phyloP scores from a whole-genome alignment of 2,329 filamentous ascomycete genomes.

The Aureobasidium sp. region DNA sequence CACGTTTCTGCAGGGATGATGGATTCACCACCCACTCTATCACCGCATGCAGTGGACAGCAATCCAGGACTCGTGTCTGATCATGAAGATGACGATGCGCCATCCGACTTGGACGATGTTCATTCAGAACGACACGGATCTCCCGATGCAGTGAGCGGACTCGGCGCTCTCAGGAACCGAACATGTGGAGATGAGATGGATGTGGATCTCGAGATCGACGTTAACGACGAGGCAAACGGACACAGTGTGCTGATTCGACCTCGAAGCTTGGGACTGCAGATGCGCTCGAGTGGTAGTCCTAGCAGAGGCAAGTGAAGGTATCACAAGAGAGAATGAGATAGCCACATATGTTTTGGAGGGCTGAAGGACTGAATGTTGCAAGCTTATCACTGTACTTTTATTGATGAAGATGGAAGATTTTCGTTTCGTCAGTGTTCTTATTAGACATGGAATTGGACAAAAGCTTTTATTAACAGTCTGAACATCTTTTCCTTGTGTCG shows the following conservation, averaged over 20 bases:
- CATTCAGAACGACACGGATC: constrained; percentile 21
- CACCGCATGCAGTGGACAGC: constrained; percentile 42
- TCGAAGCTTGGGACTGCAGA: constrained; percentile 14
- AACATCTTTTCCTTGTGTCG: background rate
- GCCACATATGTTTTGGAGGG: background rate
- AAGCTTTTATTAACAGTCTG: constrained; percentile 1
- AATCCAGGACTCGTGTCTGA: constrained; percentile 45
- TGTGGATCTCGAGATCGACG: constrained; percentile 30
- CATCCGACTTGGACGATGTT: constrained; percentile 24
- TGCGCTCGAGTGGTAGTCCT: constrained; percentile 11
- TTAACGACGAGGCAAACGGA: constrained; percentile 30
- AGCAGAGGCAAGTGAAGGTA: constrained; percentile 7
- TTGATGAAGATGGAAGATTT: constrained; percentile 1
- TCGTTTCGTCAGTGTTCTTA: constrained; percentile 10
- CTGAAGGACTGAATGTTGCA: background rate
- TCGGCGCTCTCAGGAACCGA: constrained; percentile 15
- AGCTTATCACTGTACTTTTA: constrained; percentile 11
- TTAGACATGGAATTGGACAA: constrained; percentile 13
- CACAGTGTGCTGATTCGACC: constrained; percentile 30
- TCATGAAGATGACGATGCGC: constrained; percentile 44
- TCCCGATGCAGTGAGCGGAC: constrained; percentile 22
- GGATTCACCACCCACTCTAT: constrained; percentile 28
- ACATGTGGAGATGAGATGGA: constrained; percentile 29
- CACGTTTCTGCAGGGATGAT: constrained; percentile 21
- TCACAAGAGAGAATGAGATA: background rate